These are phyloP conservation scores for Bisporella sp. DNA, from an alignment of 2,329 filamentous ascomycete species.

Conservation along the genomic window DNA sequence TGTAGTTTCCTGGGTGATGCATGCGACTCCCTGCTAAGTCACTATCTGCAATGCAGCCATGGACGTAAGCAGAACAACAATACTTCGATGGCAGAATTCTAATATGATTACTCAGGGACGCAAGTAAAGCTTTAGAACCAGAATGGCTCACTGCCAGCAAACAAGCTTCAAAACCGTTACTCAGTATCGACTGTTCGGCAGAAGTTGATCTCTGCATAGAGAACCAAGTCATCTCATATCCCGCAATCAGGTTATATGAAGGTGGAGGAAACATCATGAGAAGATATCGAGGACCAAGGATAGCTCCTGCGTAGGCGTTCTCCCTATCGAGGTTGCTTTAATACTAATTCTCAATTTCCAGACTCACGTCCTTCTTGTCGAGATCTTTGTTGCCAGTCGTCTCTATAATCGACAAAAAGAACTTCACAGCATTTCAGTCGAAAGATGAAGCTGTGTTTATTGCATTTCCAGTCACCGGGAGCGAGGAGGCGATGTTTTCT, in stretches of 20 bases:
- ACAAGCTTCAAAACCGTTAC: slow-evolving; percentile 16
- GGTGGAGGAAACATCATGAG: slow-evolving; percentile 27
- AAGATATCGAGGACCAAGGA: slow-evolving; percentile 37
- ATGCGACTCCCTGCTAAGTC: no score
- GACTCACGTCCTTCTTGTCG: slow-evolving; percentile 24
- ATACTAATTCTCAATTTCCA: no score
- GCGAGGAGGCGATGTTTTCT: slow-evolving; percentile 21
- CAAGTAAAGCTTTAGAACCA: slow-evolving; percentile 12
- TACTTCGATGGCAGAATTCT: no score
- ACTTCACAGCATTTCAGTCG: slow-evolving; percentile 27
- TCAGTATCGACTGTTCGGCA: slow-evolving; percentile 36
- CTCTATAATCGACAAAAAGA: slow-evolving; percentile 22
- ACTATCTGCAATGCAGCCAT: slow-evolving; percentile 5
- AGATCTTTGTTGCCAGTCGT: slow-evolving; percentile 24
- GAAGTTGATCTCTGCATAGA: slow-evolving; percentile 33
- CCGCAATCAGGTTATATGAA: slow-evolving; percentile 38
- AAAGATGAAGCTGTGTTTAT: slow-evolving; percentile 37
- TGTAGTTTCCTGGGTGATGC: no score
- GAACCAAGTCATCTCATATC: slow-evolving; percentile 37
- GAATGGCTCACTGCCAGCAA: slow-evolving; percentile 15
- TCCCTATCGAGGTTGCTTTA: no score
- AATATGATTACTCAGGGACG: slow-evolving; percentile 4
- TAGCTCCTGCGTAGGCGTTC: slow-evolving; percentile 29
- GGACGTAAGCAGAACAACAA: slow-evolving; percentile 6
- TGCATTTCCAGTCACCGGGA: slow-evolving; percentile 28